Evolutionary conservation across 306 rosid species (phyloP), one percentile per base, ranked within the genome.

Genomic region (Begonia loranthoides): DNA sequence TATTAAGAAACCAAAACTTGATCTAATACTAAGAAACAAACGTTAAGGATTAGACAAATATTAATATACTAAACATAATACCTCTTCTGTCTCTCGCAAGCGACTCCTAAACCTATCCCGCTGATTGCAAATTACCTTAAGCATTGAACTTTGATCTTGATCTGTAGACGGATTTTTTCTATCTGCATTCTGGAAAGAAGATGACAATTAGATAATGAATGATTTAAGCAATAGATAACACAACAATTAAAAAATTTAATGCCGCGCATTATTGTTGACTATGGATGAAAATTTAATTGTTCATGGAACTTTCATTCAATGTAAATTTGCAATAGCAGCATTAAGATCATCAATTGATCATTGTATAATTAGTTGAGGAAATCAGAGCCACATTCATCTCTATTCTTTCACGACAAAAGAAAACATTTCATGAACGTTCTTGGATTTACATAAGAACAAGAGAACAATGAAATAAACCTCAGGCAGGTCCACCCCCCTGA

Each of bases 91-190:
- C 80, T 86, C 92, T 46, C 80, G 73, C 78, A 90, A 78, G 62
- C 99, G 92, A 60, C 79, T 61, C 75, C 95, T 90, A 68, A 90
- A 90, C 64, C 94, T 83, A 73, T 90, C 99, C 68, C 99, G 70
- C 63, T 86, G 99, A 73, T 74, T 90, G 59, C 99, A 90, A 15
- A 86, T 90, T 47, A 90, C 99, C 82, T 86, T 90, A 53, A 90
- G 95, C 99, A 90, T 90, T 63, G 99, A 83, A 64, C 92, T 90
- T 68, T 86, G 99, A 53, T 90, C 94, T 62, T 76, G 99, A 50
- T 86, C 95, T 7, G 68, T 57, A 58, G 76, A 60, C 45, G 58
- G 65, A 41, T 68, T 87, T 72, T 77, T 80, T 61, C 77, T 80
- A 60, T 83, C 95, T 38, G 71, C 67, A 65, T 54, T 76, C 94